A percentile compares a stretch with the other conserved stretches of the same genome.
phyloP scores from a whole-genome alignment of 1,284 basidiomycete genomes.

The Ceratobasidium sp. region DNA sequence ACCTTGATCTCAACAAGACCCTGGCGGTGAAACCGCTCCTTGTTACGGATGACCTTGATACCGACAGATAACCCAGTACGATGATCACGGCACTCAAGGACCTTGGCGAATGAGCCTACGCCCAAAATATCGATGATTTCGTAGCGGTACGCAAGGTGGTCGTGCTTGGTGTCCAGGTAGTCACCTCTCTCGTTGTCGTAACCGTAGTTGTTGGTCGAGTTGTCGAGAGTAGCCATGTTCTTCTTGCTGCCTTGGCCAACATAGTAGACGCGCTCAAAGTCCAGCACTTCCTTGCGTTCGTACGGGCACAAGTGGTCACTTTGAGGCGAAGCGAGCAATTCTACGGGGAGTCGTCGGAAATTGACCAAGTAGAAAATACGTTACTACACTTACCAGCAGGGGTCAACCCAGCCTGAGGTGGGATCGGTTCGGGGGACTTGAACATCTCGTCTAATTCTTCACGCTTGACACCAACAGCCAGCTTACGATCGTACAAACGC shows the following conservation, averaged over 20 bases:
- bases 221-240: slow-evolving; percentile 74
- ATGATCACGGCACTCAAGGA: slow-evolving; percentile 94
- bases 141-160: slow-evolving; percentile 96
- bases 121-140: slow-evolving; percentile 91
- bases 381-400: slow-evolving; percentile 66
- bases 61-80: slow-evolving; percentile 95
- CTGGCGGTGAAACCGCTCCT: slow-evolving; percentile 98
- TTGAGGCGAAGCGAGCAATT: slow-evolving; percentile 65
- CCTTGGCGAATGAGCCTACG: slow-evolving; percentile 98
- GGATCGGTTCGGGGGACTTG: slow-evolving; percentile 87
- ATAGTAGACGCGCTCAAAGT: slow-evolving; percentile 85
- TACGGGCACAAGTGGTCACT: slow-evolving; percentile 76
- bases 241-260: slow-evolving; percentile 81
- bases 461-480: slow-evolving; percentile 80
- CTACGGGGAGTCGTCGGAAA: slow-evolving; percentile 52
- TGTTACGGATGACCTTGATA: slow-evolving; percentile 99
- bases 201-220: slow-evolving; percentile 85
- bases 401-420: slow-evolving; percentile 69
- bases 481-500: slow-evolving; percentile 85
- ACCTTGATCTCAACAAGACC: slow-evolving; percentile 99
- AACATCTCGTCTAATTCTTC: slow-evolving; percentile 88
- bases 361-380: background rate
- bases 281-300: slow-evolving; percentile 89
- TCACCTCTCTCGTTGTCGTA: slow-evolving; percentile 99
- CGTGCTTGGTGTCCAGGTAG: slow-evolving; percentile 86